These are phyloP conservation scores for Geosmithia flava DNA, from an alignment of 2,329 filamentous ascomycete genomes.

Conservation along the genomic window DNA sequence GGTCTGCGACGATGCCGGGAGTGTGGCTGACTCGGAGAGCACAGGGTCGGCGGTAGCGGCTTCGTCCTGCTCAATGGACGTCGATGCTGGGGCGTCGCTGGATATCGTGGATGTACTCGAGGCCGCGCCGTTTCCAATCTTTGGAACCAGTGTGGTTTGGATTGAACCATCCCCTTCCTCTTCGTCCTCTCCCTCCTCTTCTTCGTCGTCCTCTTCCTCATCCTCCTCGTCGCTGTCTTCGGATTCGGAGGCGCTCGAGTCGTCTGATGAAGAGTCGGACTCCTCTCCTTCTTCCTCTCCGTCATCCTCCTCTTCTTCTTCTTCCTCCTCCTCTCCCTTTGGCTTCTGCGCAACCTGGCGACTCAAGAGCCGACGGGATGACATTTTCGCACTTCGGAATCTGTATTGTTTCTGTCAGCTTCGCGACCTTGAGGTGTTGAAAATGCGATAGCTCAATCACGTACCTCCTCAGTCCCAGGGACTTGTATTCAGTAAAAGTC, in stretches of 20 bases:
- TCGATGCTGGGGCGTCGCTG: neutral
- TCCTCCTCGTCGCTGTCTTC: neutral
- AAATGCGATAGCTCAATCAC: neutral
- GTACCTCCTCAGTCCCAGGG: neutral
- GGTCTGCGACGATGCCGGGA: too few species aligned
- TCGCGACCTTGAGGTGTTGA: neutral
- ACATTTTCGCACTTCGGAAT: neutral
- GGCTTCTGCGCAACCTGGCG: too few species aligned
- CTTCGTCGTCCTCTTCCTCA: neutral
- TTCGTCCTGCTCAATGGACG: too few species aligned
- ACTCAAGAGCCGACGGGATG: neutral
- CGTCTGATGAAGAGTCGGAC: neutral
- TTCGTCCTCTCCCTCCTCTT: neutral
- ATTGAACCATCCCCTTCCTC: neutral
- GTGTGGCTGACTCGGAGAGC: neutral
- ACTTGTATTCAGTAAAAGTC: neutral
- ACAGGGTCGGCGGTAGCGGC: neutral
- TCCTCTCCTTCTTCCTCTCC: neutral
- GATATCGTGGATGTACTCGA: neutral
- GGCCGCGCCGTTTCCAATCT: neutral
- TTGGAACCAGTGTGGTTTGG: neutral
- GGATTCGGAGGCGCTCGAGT: neutral
- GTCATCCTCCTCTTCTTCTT: too few species aligned
- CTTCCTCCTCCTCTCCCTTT: too few species aligned
- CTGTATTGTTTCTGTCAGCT: neutral